Evolutionary conservation across 2,329 filamentous ascomycete genomes (phyloP).

Genomic region (Venturia carpophila): DNA sequence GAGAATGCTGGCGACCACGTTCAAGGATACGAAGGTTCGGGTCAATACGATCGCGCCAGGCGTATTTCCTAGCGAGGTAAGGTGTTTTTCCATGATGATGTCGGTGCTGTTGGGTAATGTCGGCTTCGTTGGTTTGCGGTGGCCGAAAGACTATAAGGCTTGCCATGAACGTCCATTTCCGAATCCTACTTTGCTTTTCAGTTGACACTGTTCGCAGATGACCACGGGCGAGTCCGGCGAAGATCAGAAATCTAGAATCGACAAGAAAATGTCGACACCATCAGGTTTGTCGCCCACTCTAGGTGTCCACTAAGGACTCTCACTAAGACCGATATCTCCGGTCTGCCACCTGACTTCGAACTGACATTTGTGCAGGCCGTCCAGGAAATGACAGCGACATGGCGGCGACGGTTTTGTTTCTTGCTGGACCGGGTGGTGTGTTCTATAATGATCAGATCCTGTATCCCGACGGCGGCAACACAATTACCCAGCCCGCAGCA

Average conservation of each 20-base stretch:
- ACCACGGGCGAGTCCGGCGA: slow-evolving; percentile 39
- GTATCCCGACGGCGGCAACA: slow-evolving; percentile 37
- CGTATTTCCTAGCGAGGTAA: slow-evolving; percentile 60
- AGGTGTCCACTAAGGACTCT: not conserved
- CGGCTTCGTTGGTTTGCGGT: not conserved
- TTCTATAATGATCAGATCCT: slow-evolving; percentile 49
- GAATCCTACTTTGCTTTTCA: not conserved
- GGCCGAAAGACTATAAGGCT: not conserved
- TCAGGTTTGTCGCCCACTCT: slow-evolving; percentile 16
- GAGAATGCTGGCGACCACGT: slow-evolving; percentile 60
- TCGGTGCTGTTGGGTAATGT: not conserved
- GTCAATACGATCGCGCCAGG: slow-evolving; percentile 17
- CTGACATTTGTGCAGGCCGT: slow-evolving; percentile 21
- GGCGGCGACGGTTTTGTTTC: slow-evolving; percentile 44
- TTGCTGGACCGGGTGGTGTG: slow-evolving; percentile 43
- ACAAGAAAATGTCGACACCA: slow-evolving; percentile 38
- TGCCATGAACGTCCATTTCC: not conserved
- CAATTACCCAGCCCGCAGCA: slow-evolving; percentile 21
- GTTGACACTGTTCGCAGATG: slow-evolving; percentile 31
- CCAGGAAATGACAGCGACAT: slow-evolving; percentile 43
- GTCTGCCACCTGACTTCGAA: slow-evolving; percentile 13
- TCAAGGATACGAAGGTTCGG: slow-evolving; percentile 39
- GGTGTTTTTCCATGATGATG: not conserved
- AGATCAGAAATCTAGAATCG: slow-evolving; percentile 41
- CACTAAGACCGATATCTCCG: not conserved